A percentile compares a stretch with the other conserved stretches of the same genome.
phyloP scores from a whole-genome alignment of 495 filamentous ascomycete genomes.

The Aspergillus mulundensis region DNA sequence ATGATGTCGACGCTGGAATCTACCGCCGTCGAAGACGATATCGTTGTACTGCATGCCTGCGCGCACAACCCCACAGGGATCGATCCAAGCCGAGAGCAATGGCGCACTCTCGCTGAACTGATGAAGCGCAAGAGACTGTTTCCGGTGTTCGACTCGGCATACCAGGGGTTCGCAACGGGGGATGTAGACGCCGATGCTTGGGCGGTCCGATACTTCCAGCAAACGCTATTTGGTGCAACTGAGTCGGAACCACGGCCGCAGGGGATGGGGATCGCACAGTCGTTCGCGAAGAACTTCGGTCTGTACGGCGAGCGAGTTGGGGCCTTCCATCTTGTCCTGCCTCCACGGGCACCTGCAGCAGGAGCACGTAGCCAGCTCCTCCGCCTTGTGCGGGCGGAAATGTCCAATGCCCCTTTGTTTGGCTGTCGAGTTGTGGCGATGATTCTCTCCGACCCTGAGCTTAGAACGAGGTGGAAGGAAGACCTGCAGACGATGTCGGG shows the following conservation, averaged over 20 bases:
- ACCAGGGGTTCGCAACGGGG: conserved; percentile 44
- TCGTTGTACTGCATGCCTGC: conserved; percentile 40
- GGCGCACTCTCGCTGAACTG: conserved; percentile 28
- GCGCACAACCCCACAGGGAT: conserved; percentile 44
- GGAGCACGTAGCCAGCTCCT: conserved; percentile 15
- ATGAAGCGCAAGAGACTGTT: conserved; percentile 27
- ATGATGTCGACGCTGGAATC: conserved; percentile 19
- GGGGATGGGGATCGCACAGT: conserved; percentile 31
- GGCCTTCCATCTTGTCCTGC: conserved; percentile 20
- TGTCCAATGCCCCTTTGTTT: conserved; percentile 28
- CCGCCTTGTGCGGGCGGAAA: conserved; percentile 23
- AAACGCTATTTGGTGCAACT: too few species aligned
- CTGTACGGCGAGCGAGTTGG: conserved; percentile 32
- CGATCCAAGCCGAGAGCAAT: conserved; percentile 32
- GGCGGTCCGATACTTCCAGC: conserved; percentile 34
- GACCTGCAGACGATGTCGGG: conserved; percentile 35
- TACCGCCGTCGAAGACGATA: conserved; percentile 20
- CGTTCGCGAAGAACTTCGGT: conserved; percentile 37
- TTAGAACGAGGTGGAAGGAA: conserved; percentile 28
- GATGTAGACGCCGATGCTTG: conserved; percentile 35
- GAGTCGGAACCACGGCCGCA: conserved; percentile 1
- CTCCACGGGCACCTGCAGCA: neutral
- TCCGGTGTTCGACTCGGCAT: conserved; percentile 41
- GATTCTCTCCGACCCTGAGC: conserved; percentile 21
- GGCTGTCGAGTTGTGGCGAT: conserved; percentile 31